phyloP scores from a whole-genome alignment of 2,329 filamentous ascomycete species.

The Beauveria asiatica region DNA sequence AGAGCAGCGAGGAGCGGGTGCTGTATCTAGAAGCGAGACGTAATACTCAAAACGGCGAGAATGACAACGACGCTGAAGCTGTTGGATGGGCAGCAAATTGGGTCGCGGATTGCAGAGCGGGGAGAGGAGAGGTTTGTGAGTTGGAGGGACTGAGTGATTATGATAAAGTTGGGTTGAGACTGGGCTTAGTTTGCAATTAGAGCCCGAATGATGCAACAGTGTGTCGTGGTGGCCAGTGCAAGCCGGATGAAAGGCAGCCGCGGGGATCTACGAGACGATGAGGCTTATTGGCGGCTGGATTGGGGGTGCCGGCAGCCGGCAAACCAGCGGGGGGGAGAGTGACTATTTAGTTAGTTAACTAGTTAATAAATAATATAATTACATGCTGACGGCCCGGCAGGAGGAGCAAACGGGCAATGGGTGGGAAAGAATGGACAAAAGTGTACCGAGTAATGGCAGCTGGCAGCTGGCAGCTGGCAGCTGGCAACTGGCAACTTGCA shows the following conservation, averaged over 20 bases:
- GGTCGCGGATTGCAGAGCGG: conserved; percentile 58
- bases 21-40: conserved; percentile 55
- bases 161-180: too few species aligned
- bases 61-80: conserved; percentile 68
- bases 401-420: background rate
- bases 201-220: too few species aligned
- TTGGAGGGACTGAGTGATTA: background rate
- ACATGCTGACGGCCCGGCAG: too few species aligned
- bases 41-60: conserved; percentile 45
- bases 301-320: background rate
- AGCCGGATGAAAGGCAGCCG: too few species aligned
- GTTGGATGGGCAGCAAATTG: conserved; percentile 49
- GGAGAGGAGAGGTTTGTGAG: conserved; percentile 58
- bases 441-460: too few species aligned
- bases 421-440: too few species aligned
- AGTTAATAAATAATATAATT: too few species aligned
- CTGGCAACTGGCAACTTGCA: conserved; percentile 5
- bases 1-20: conserved; percentile 31
- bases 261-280: too few species aligned
- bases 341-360: too few species aligned
- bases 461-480: background rate
- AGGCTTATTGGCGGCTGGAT: too few species aligned
- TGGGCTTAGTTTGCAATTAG: too few species aligned
- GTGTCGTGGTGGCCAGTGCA: too few species aligned
- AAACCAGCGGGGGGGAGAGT: background rate